Conservation (phyloP, 495 filamentous ascomycete genomes). For the Penicillium tannophilum region DNA sequence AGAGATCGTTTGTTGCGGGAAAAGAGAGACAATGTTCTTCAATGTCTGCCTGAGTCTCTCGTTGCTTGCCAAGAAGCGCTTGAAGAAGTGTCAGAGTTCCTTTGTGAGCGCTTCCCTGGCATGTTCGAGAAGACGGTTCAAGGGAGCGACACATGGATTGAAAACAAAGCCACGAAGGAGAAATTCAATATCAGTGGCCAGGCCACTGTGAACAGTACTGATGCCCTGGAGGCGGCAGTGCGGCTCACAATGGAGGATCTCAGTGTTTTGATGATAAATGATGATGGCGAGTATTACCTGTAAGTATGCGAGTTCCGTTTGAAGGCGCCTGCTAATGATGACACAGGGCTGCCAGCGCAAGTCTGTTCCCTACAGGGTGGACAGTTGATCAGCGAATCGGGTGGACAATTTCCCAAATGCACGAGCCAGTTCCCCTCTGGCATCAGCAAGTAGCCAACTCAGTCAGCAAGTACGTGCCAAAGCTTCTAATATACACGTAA, state of each 20-base stretch:
- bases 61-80: slow-evolving; percentile 54
- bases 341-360: slow-evolving; percentile 56
- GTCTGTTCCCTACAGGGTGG: slow-evolving; percentile 60
- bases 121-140: slow-evolving; percentile 43
- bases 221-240: slow-evolving; percentile 59
- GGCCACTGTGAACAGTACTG: slow-evolving; percentile 29
- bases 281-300: slow-evolving; percentile 52
- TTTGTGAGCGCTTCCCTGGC: slow-evolving; percentile 49
- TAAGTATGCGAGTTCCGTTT: slow-evolving; percentile 22
- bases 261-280: slow-evolving; percentile 54
- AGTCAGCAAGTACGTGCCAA: slow-evolving; percentile 51
- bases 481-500: not conserved
- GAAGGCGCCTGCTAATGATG: not conserved
- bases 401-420: slow-evolving; percentile 53
- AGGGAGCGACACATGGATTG: slow-evolving; percentile 35
- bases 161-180: slow-evolving; percentile 54
- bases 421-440: slow-evolving; percentile 56
- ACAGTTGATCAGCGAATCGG: slow-evolving; percentile 56
- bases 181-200: slow-evolving; percentile 36
- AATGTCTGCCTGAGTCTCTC: slow-evolving; percentile 52
- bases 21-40: slow-evolving; percentile 46
- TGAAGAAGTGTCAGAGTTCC: slow-evolving; percentile 52
- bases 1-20: slow-evolving; percentile 44
- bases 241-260: slow-evolving; percentile 60
- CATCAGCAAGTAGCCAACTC: slow-evolving; percentile 52